Base-by-base conservation (phyloP, 495 filamentous ascomycete species). In the Penicilliopsis zonata region DNA sequence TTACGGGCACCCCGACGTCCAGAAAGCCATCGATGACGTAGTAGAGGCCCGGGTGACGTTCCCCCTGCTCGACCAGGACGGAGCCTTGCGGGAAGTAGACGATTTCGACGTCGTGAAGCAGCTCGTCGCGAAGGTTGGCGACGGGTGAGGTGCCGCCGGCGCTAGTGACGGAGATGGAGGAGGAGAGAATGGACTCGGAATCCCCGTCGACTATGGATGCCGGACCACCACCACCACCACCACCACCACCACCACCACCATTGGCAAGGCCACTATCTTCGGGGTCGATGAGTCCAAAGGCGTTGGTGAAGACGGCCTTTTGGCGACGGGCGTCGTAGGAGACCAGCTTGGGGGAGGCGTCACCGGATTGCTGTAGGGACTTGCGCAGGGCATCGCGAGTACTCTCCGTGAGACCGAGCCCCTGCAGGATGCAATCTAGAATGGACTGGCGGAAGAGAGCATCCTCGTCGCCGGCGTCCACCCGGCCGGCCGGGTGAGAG, bases 21-120 rank as follows among this genome's bases (percentile, higher is more conserved):
- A 98, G 59, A 39, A 98, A 98, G 3, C 90, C 90, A 52, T 98
- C 90, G 32, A 98, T 82, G 8, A 98, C 90, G 52, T 96, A 98
- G 59, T 98, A 98, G 7, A 98, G 63, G 1, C 90, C 90, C 0
- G 92, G 92, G 43, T 92, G 92, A 12, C 92, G 70, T 58, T 98
- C 90, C 0, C 90, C 87, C 51, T 96, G 86, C 42, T 98, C 90
- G 0, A 98, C 88, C n/a, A 98, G 67, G 4, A 98, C 82, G 5
- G 90, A 86, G 3, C 82, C 86, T 47, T 96, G 80, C 0, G 85
- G 86, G 42, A 98, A 98, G 59, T 80, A 95, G 3, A 98, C 92
- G 40, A 98, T 94, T 47, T 98, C 90, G n/a, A 96, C 71, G 26
- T 98, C 90, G 43, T 90, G 76, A 28, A 76, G 74, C 48, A 94